Conservation (phyloP, 208 protist genomes). For the Angomonas ambiguus region DNA sequence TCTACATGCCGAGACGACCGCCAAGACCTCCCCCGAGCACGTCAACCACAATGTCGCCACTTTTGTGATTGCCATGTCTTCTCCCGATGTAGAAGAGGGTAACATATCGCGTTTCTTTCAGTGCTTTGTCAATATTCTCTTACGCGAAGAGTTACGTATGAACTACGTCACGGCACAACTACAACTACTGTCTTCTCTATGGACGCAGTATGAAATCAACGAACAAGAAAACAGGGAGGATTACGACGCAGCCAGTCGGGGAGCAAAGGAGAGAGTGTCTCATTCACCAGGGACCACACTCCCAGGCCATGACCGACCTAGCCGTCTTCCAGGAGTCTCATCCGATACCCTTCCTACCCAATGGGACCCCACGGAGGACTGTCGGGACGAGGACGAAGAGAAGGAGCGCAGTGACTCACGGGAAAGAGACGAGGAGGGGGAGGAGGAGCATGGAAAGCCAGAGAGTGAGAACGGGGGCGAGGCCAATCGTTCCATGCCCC, state of each 20-base stretch:
- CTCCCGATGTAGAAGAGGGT: conserved; percentile 52
- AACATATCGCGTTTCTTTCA: conserved; percentile 72
- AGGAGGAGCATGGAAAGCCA: too few species aligned
- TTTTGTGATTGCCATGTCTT: conserved; percentile 73
- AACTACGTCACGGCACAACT: conserved; percentile 58
- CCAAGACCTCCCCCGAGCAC: not conserved
- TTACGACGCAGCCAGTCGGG: too few species aligned
- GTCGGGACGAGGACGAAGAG: too few species aligned
- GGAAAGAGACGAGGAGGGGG: not conserved
- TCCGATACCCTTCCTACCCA: too few species aligned
- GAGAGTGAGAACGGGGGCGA: too few species aligned
- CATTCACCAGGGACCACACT: too few species aligned
- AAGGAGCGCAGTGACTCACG: not conserved
- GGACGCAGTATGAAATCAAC: not conserved
- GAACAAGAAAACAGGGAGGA: not conserved
- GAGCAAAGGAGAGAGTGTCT: too few species aligned
- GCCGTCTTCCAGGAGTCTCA: too few species aligned
- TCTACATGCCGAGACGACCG: conserved; percentile 3
- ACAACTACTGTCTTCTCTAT: not conserved
- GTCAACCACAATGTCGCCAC: conserved; percentile 17
- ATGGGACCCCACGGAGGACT: too few species aligned
- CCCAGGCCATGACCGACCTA: too few species aligned
- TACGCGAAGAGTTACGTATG: conserved; percentile 63
- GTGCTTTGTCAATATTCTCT: conserved; percentile 71
- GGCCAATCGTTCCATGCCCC: too few species aligned